Conservation (phyloP, 1,284 basidiomycete species). For the Spongispora temasekensis region DNA sequence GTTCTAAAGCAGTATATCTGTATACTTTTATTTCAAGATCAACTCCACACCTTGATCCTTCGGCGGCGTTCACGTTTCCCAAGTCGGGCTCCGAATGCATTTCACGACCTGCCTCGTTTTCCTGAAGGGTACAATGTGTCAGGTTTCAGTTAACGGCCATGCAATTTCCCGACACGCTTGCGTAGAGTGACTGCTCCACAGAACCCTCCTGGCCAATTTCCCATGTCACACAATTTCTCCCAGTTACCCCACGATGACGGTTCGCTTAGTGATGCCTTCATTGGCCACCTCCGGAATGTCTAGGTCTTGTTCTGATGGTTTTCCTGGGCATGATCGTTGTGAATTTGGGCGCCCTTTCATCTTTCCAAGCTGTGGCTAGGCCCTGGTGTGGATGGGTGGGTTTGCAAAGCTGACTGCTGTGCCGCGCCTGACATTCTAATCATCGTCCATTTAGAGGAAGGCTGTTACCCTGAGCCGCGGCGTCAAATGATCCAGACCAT, state of each 20-base stretch:
- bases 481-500: slow-evolving; percentile 33
- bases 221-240: slow-evolving; percentile 4
- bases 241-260: slow-evolving; percentile 28
- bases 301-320: slow-evolving; percentile 5
- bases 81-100: slow-evolving; percentile 15
- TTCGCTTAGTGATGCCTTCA: slow-evolving; percentile 3
- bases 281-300: slow-evolving; percentile 1
- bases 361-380: slow-evolving; percentile 25
- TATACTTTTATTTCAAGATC: slow-evolving; percentile 9
- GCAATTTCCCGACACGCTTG: slow-evolving; percentile 9
- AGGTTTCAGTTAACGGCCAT: slow-evolving; percentile 11
- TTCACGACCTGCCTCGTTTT: slow-evolving; percentile 24
- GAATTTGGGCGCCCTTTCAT: slow-evolving; percentile 14
- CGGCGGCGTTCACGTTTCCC: slow-evolving; percentile 16
- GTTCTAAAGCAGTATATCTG: no score
- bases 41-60: slow-evolving; percentile 13
- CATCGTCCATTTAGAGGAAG: slow-evolving; percentile 33
- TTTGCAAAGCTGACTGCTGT: slow-evolving; percentile 28
- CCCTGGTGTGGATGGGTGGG: slow-evolving; percentile 9
- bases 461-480: slow-evolving; percentile 36
- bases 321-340: slow-evolving; percentile 7
- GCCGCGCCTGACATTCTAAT: slow-evolving; percentile 32
- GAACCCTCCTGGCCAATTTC: slow-evolving; percentile 11
- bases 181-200: slow-evolving; percentile 21
- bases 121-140: slow-evolving; percentile 7